A percentile compares a stretch with the other conserved stretches of the same genome.
Evolutionary conservation across 257 asterid species (phyloP).

Genomic region (Cynanchum wilfordii): DNA sequence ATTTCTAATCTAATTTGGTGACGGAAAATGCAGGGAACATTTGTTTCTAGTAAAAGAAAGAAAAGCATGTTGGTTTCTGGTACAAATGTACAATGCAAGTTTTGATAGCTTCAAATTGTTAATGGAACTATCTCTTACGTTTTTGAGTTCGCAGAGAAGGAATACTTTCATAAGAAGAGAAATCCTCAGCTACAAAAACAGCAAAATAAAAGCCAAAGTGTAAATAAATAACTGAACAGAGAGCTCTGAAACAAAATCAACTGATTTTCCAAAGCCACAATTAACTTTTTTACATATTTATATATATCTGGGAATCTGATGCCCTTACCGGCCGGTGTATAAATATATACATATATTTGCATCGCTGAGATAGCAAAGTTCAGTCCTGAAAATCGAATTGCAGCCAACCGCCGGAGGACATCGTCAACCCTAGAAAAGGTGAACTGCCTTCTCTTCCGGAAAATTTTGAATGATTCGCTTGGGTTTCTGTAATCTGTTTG

Average conservation of each 20-base stretch:
- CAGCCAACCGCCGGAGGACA: no score
- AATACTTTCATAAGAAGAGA: slow-evolving; percentile 31
- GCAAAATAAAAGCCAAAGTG: no score
- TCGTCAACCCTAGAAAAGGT: no score
- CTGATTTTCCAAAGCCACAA: neutral
- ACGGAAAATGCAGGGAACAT: neutral
- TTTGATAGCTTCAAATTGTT: slow-evolving; percentile 58
- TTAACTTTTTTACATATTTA: neutral
- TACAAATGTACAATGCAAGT: slow-evolving; percentile 58
- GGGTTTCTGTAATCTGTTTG: no score
- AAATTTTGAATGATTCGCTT: no score
- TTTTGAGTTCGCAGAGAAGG: slow-evolving; percentile 56
- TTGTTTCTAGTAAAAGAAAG: no score
- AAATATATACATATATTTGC: slow-evolving; percentile 24
- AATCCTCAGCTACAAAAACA: neutral
- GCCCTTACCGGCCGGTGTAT: slow-evolving; percentile 12
- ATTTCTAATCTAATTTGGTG: neutral
- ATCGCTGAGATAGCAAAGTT: slow-evolving; percentile 28
- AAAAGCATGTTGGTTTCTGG: slow-evolving; percentile 40
- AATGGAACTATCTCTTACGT: slow-evolving; percentile 53
- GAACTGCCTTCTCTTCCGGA: no score
- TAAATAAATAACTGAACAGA: no score
- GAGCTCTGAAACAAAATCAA: neutral
- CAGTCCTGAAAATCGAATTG: slow-evolving; percentile 19
- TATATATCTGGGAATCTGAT: slow-evolving; percentile 28